Base-by-base conservation (phyloP, 148 eudicot species). In the Beta vulgaris region DNA sequence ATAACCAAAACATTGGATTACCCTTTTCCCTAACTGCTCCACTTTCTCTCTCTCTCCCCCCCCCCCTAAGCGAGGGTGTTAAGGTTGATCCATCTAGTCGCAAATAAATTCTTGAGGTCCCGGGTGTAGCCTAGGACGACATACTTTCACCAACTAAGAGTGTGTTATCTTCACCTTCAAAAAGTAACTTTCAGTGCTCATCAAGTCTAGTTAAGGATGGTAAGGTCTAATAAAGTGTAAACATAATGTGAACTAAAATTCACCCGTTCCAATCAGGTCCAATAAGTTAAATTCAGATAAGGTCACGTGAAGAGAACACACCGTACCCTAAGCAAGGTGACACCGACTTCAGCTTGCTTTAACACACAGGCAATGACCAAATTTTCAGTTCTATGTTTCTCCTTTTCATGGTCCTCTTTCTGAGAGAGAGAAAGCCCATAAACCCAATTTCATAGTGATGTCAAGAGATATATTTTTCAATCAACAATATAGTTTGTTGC, bases 401-500 rank as follows among this genome's bases (percentile, higher is more conserved):
- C 73, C 32, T 1, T 32, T 34, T 53, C 2, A 31, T 31, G 57
- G 21, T 28, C 61, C 5, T 51, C 18, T 34, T 7, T 53, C 3
- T 9, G 19, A 29, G 19, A 26, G 12, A 29, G 9, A 54, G 26
- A 26, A 36, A 35, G 6, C 14, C 0, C 42, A 57, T 4, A 59
- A 59, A 42, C 28, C 40, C 34, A 73, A 43, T 29, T 43, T 73
- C 32, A 73, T 61, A 9, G 16, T 59, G 36, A 55, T 61, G 21
- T 25, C 12, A 73, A 40, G 28, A 68, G 10, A n/a, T 2, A 70
- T 7, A 21, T 53, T 21, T 53, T 16, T 53, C 58, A 53, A 53
- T 53, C 28, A 6, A 53, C 18, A 21, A 19, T 62, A 62, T 11
- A 29, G 13, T 29, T 43, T 42, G 29, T 70, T 57, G 36, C 31